Evolutionary conservation across 163 green algal genomes (phyloP).

Genomic region (Scenedesmus sp.): DNA sequence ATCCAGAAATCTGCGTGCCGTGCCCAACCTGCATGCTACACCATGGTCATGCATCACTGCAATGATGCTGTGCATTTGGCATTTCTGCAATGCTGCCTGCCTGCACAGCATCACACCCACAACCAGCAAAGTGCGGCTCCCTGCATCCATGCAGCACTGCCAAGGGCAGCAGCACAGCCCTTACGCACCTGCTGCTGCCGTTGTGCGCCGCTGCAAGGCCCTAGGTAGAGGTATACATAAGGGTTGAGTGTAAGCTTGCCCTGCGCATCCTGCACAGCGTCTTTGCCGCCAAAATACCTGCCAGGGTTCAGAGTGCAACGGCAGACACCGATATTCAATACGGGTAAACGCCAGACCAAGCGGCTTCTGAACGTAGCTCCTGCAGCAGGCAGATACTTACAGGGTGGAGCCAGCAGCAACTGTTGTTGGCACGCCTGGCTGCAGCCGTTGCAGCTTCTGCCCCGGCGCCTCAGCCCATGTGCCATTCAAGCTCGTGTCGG

Average conservation of each 20-base stretch:
- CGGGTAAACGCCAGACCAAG: neutral
- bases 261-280: neutral
- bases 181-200: conserved; percentile 1
- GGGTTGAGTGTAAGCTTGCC: conserved; percentile 14
- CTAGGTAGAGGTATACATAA: conserved; percentile 18
- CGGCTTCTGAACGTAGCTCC: neutral
- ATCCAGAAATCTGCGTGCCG: neutral
- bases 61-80: too few species aligned
- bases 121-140: too few species aligned
- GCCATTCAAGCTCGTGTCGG: conserved; percentile 63
- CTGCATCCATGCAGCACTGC: too few species aligned
- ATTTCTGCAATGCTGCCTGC: too few species aligned
- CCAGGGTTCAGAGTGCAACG: neutral
- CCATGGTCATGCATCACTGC: too few species aligned
- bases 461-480: conserved; percentile 53
- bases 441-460: conserved; percentile 50
- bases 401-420: conserved; percentile 37
- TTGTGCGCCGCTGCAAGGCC: neutral
- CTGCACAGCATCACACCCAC: too few species aligned
- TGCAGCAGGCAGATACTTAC: conserved; percentile 5
- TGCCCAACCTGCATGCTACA: neutral
- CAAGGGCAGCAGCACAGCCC: neutral
- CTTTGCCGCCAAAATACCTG: conserved; percentile 26
- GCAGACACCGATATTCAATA: neutral
- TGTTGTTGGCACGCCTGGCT: conserved; percentile 12